Evolutionary conservation across 1,284 basidiomycete genomes (phyloP).

Genomic region (Microbotryum silenes-acaulis): DNA sequence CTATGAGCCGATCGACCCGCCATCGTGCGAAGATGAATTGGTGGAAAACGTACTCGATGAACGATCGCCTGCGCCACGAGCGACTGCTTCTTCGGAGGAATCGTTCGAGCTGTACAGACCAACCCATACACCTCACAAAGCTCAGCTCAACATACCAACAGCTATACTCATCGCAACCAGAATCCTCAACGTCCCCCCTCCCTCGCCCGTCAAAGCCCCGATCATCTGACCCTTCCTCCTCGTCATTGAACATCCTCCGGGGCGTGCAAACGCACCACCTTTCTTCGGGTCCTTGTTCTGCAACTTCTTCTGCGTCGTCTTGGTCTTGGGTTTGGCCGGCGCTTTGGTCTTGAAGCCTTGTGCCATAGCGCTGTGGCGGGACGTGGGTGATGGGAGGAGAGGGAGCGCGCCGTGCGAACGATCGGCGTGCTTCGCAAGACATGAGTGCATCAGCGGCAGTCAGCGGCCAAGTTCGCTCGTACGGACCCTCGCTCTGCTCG

Average conservation of each 20-base stretch:
- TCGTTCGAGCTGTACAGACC: slow-evolving; percentile 9
- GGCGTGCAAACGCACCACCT: slow-evolving; percentile 8
- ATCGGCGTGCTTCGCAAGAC: neutral
- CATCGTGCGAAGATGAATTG: neutral
- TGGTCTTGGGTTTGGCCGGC: slow-evolving; percentile 10
- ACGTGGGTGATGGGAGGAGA: neutral
- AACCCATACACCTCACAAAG: neutral
- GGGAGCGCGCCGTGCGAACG: no score
- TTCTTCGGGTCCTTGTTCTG: slow-evolving; percentile 22
- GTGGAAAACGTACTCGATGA: neutral
- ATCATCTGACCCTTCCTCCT: no score
- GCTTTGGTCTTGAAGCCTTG: slow-evolving; percentile 25
- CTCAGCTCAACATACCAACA: neutral
- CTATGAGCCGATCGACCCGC: neutral
- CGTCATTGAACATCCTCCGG: neutral
- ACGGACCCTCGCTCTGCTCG: neutral
- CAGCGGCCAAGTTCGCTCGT: no score
- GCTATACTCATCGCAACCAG: neutral
- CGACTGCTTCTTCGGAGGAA: slow-evolving; percentile 22
- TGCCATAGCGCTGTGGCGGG: slow-evolving; percentile 3
- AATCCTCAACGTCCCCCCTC: neutral
- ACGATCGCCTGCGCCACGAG: slow-evolving; percentile 8
- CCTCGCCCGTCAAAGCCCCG: neutral
- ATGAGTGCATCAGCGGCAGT: no score
- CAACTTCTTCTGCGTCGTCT: slow-evolving; percentile 21